A percentile compares a stretch with the other conserved stretches of the same genome.
Conservation (phyloP, 2,329 filamentous ascomycete genomes). For the Dactylellina parvicollis region DNA sequence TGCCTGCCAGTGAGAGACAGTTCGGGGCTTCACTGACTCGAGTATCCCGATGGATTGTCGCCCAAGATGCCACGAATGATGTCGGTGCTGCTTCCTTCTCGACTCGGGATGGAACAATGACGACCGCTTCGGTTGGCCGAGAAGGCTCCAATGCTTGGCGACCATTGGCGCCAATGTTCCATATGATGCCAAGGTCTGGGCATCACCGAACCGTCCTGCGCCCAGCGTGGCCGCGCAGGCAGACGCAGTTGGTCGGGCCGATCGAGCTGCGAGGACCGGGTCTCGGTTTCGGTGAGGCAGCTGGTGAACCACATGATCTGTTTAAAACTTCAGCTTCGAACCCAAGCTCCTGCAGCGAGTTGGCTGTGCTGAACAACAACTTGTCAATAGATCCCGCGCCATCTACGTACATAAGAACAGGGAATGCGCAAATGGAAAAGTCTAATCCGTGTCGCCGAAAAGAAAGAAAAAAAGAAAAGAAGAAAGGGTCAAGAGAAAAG, state of each 20-base stretch:
- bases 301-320: background rate
- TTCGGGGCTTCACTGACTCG: constrained; percentile 1
- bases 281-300: background rate
- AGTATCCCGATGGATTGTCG: background rate
- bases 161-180: too few species aligned
- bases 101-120: constrained; percentile 6
- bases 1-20: too few species aligned
- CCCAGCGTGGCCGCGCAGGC: constrained; percentile 18
- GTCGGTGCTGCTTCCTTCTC: constrained; percentile 11
- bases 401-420: too few species aligned
- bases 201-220: background rate
- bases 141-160: background rate
- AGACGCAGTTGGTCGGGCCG: constrained; percentile 1
- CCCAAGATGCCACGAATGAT: constrained; percentile 2
- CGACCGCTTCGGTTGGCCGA: background rate
- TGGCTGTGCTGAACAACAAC: too few species aligned
- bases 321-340: too few species aligned
- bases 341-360: too few species aligned
- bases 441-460: too few species aligned
- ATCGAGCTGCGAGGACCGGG: constrained; percentile 9
- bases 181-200: background rate
- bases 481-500: constrained; percentile 32
- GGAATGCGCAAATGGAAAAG: too few species aligned
- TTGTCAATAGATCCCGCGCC: too few species aligned
- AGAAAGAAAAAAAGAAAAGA: constrained; percentile 40